A percentile compares a stretch with the other conserved stretches of the same genome.
Evolutionary conservation across 2,329 filamentous ascomycete genomes (phyloP).

Genomic region (Aspergillus fructus): DNA sequence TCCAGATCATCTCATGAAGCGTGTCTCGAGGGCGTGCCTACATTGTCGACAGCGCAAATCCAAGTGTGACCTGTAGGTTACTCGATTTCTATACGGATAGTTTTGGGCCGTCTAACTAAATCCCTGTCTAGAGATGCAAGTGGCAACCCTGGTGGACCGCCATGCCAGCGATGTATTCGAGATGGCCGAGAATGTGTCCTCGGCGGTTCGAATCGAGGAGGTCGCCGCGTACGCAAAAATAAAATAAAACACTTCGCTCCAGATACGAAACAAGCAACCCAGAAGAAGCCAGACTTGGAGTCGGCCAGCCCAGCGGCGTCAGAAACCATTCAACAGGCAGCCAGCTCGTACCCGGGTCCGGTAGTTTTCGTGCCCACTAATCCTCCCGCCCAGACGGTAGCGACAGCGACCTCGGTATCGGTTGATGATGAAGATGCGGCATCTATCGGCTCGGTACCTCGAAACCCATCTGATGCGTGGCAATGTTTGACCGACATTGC

Average conservation of each 20-base stretch:
- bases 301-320: slow-evolving; percentile 27
- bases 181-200: slow-evolving; percentile 60
- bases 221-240: slow-evolving; percentile 58
- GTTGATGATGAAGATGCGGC: slow-evolving; percentile 40
- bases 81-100: not conserved
- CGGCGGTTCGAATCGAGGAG: slow-evolving; percentile 59
- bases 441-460: slow-evolving; percentile 45
- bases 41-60: slow-evolving; percentile 52
- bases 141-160: slow-evolving; percentile 51
- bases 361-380: slow-evolving; percentile 35
- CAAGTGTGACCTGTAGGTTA: slow-evolving; percentile 52
- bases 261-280: slow-evolving; percentile 21
- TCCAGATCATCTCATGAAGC: slow-evolving; percentile 40
- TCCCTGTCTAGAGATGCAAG: slow-evolving; percentile 39
- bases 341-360: slow-evolving; percentile 32
- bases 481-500: slow-evolving; percentile 48
- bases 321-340: slow-evolving; percentile 25
- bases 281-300: slow-evolving; percentile 28
- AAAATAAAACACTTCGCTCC: slow-evolving; percentile 39
- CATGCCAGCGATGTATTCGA: slow-evolving; percentile 58
- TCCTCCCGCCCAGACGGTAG: slow-evolving; percentile 18
- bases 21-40: slow-evolving; percentile 49
- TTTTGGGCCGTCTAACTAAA: not conserved
- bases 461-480: slow-evolving; percentile 51
- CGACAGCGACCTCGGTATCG: slow-evolving; percentile 23